Evolutionary conservation across 2,329 filamentous ascomycete species (phyloP).

Genomic region (Lachnellula cervina): DNA sequence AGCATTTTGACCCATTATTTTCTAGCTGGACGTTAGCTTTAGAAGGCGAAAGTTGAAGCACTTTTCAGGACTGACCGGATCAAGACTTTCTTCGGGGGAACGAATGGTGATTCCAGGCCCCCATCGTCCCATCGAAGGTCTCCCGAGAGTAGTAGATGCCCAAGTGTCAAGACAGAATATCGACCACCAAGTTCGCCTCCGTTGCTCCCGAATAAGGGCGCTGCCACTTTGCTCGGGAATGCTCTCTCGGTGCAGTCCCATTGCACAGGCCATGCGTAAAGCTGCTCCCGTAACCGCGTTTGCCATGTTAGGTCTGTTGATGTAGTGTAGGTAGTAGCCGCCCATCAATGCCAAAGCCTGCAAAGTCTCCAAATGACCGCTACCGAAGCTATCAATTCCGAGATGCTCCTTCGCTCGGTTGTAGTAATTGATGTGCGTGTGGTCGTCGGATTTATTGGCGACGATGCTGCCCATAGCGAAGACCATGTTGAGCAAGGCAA

Average conservation of each 20-base stretch:
- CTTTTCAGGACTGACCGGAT: slow-evolving; percentile 21
- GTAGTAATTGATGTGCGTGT: slow-evolving; percentile 66
- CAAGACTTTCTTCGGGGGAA: slow-evolving; percentile 44
- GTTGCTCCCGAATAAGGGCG: slow-evolving; percentile 49
- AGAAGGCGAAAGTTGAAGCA: not conserved
- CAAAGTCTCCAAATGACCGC: slow-evolving; percentile 67
- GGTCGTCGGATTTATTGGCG: slow-evolving; percentile 55
- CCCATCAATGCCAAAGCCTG: slow-evolving; percentile 68
- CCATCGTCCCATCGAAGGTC: slow-evolving; percentile 64
- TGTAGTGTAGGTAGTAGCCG: slow-evolving; percentile 73
- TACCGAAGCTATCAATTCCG: slow-evolving; percentile 62
- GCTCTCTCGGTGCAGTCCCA: slow-evolving; percentile 66
- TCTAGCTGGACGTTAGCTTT: slow-evolving; percentile 18
- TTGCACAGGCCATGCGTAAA: slow-evolving; percentile 67
- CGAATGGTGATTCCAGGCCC: slow-evolving; percentile 64
- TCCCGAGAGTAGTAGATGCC: slow-evolving; percentile 65
- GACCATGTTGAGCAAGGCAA: slow-evolving; percentile 70
- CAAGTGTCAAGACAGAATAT: slow-evolving; percentile 70
- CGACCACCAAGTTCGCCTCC: slow-evolving; percentile 69
- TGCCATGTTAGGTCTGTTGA: slow-evolving; percentile 72
- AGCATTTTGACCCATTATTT: slow-evolving; percentile 53
- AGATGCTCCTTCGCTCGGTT: slow-evolving; percentile 62
- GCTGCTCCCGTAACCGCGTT: slow-evolving; percentile 68
- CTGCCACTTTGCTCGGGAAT: slow-evolving; percentile 28
- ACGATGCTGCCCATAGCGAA: slow-evolving; percentile 71